phyloP scores from a whole-genome alignment of 371 early-diverging fungal genomes.

The Lichtheimia corymbifera region DNA sequence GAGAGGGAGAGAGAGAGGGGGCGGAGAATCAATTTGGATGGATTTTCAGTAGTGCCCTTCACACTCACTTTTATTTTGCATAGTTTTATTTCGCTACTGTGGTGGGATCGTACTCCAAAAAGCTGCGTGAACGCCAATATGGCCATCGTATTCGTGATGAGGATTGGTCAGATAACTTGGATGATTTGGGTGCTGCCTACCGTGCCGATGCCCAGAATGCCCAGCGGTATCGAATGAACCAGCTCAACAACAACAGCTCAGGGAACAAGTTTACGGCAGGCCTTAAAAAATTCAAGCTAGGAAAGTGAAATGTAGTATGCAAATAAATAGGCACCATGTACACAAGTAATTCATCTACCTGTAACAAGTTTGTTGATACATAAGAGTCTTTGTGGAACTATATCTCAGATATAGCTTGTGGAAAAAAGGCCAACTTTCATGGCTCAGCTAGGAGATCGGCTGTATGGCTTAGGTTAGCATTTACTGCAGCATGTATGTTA shows the following conservation, averaged over 20 bases:
- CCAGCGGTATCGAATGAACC: slow-evolving; percentile 37
- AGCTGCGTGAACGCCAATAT: slow-evolving; percentile 39
- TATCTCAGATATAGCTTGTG: no score
- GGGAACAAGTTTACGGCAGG: slow-evolving; percentile 20
- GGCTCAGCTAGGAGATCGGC: no score
- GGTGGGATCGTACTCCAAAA: slow-evolving; percentile 33
- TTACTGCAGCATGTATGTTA: no score
- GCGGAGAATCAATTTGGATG: neutral
- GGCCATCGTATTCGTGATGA: slow-evolving; percentile 50
- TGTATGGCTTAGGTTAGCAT: no score
- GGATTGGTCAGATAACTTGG: slow-evolving; percentile 47
- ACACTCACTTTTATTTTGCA: neutral
- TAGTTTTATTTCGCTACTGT: slow-evolving; percentile 42
- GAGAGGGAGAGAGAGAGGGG: neutral
- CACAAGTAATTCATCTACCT: no score
- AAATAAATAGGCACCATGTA: slow-evolving; percentile 6
- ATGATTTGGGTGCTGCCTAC: slow-evolving; percentile 37
- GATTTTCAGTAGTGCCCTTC: neutral
- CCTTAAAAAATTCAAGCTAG: slow-evolving; percentile 24
- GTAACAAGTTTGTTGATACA: no score
- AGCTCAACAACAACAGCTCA: slow-evolving; percentile 18
- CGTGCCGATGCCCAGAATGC: slow-evolving; percentile 38
- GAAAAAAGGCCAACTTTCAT: no score
- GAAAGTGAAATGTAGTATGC: slow-evolving; percentile 11
- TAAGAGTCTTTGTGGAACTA: no score